phyloP scores from a whole-genome alignment of 2,329 filamentous ascomycete species.

The Aspergillus pseudonomiae region DNA sequence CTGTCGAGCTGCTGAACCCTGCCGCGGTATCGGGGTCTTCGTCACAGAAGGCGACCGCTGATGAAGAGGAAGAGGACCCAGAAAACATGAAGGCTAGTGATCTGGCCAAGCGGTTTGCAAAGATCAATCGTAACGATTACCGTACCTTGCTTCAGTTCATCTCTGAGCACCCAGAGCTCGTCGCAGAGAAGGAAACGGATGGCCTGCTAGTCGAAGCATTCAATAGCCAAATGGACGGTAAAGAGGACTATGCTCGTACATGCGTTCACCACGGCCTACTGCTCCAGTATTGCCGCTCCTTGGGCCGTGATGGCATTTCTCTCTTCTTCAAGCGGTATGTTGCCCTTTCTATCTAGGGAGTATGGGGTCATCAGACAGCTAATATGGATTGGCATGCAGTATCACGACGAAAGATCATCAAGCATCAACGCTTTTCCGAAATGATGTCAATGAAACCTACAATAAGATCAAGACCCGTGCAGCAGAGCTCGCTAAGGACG shows the following conservation, averaged over 20 bases:
- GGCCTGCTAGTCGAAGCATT: constrained; percentile 90
- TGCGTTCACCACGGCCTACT: constrained; percentile 93
- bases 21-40: constrained; percentile 41
- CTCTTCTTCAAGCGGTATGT: constrained; percentile 86
- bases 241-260: constrained; percentile 76
- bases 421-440: constrained; percentile 85
- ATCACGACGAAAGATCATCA: constrained; percentile 89
- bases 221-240: constrained; percentile 77
- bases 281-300: constrained; percentile 89
- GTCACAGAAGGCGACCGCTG: constrained; percentile 50
- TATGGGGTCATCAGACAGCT: constrained; percentile 5
- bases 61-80: constrained; percentile 62
- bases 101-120: constrained; percentile 77
- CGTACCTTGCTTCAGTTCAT: constrained; percentile 74
- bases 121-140: constrained; percentile 77
- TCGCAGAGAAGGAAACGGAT: constrained; percentile 85
- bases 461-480: constrained; percentile 76
- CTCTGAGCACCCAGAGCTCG: constrained; percentile 72
- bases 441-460: constrained; percentile 91
- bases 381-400: constrained; percentile 31
- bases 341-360: background rate
- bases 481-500: constrained; percentile 69
- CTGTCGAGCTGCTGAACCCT: constrained; percentile 77
- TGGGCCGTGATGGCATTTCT: constrained; percentile 83
- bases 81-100: constrained; percentile 75